Percentiles rank a stretch among this genome's conserved stretches.
phyloP scores from a whole-genome alignment of 345 rosid genomes.

The Cardamine occulta region DNA sequence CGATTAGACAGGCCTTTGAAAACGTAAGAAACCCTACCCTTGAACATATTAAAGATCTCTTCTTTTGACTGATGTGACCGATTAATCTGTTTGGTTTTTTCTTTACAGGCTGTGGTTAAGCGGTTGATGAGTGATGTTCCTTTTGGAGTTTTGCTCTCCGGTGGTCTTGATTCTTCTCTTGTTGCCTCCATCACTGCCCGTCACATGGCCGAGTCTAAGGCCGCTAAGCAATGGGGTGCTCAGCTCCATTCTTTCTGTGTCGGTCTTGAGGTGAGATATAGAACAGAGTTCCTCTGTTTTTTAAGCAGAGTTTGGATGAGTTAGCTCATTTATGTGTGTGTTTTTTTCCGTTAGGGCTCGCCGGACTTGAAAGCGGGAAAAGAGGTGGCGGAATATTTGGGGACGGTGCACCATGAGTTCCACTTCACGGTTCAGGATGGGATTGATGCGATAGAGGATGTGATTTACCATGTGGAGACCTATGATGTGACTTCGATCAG shows the following conservation, averaged over 20 bases:
- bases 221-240: slow-evolving; percentile 80
- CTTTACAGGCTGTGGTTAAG: slow-evolving; percentile 77
- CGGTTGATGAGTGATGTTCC: slow-evolving; percentile 97
- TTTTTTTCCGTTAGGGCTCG: slow-evolving; percentile 53
- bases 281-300: slow-evolving; percentile 32
- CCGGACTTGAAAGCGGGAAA: slow-evolving; percentile 87
- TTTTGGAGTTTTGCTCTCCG: slow-evolving; percentile 89
- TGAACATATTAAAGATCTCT: neutral
- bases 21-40: slow-evolving; percentile 52
- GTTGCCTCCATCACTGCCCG: slow-evolving; percentile 88
- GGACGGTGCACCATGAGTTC: slow-evolving; percentile 92
- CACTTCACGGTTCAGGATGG: slow-evolving; percentile 95
- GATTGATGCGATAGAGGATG: slow-evolving; percentile 94
- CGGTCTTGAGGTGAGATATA: slow-evolving; percentile 72
- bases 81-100: neutral
- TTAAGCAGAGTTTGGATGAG: neutral
- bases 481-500: slow-evolving; percentile 90
- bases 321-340: neutral
- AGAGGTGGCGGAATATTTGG: slow-evolving; percentile 89
- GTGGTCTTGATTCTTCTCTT: slow-evolving; percentile 92
- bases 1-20: slow-evolving; percentile 70
- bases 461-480: slow-evolving; percentile 85
- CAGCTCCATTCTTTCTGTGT: slow-evolving; percentile 93
- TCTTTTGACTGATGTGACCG: neutral
- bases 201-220: slow-evolving; percentile 71